These are phyloP conservation scores for Trichoderma semiorbis DNA, from an alignment of 2,329 filamentous ascomycete species.

Conservation along the genomic window DNA sequence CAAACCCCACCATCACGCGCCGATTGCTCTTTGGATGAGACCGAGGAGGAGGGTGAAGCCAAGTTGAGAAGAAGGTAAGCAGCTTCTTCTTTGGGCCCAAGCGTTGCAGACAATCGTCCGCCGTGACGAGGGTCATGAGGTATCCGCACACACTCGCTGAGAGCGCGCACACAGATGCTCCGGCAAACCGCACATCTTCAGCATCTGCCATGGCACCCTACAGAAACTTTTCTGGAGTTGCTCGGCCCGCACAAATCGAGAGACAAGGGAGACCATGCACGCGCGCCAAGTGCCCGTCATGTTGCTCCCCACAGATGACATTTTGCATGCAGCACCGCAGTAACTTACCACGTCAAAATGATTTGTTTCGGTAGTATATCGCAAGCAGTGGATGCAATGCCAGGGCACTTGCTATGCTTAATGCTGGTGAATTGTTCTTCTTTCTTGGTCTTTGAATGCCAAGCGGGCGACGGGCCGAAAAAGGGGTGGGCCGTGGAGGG, in stretches of 20 bases:
- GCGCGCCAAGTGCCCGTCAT: not conserved
- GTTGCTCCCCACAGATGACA: slow-evolving; percentile 1
- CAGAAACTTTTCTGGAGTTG: slow-evolving; percentile 10
- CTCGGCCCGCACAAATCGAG: slow-evolving; percentile 8
- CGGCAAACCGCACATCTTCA: slow-evolving; percentile 4
- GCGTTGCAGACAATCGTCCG: slow-evolving; percentile 11
- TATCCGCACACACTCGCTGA: slow-evolving; percentile 3
- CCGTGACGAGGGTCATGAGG: slow-evolving; percentile 18
- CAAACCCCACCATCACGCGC: slow-evolving; percentile 20
- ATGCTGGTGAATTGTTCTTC: slow-evolving; percentile 2
- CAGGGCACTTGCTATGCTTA: not conserved
- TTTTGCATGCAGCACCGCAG: slow-evolving; percentile 15
- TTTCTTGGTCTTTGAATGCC: not conserved
- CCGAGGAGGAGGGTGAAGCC: slow-evolving; percentile 17
- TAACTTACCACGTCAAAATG: slow-evolving; percentile 20
- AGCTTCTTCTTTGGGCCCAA: slow-evolving; percentile 20
- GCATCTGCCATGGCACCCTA: not conserved
- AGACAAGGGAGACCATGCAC: not conserved
- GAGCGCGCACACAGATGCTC: slow-evolving; percentile 11
- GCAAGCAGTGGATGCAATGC: not conserved
- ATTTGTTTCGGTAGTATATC: not conserved
- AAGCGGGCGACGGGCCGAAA: slow-evolving; percentile 18
- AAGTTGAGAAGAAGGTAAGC: slow-evolving; percentile 7
- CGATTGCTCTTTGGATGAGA: slow-evolving; percentile 19
- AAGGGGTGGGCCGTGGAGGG: slow-evolving; percentile 16